Percentiles rank a stretch among this genome's conserved stretches.
Conservation (phyloP, 2,329 filamentous ascomycete genomes). For the Zymoseptoria crescenta region DNA sequence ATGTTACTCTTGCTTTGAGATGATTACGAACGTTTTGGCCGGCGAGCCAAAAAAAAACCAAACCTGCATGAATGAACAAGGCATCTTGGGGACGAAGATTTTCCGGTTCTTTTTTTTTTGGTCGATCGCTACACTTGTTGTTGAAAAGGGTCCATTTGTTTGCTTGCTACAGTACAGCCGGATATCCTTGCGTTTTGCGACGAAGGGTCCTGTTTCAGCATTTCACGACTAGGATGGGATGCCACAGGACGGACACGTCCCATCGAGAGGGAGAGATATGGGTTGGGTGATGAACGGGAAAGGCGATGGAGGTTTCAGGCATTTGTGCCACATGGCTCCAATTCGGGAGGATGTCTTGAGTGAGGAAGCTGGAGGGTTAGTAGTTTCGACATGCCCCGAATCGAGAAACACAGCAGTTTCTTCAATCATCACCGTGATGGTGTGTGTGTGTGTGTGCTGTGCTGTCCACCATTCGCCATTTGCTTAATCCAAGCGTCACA, state of each 20-base stretch:
- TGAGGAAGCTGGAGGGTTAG: neutral
- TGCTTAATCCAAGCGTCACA: neutral
- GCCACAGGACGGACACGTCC: neutral
- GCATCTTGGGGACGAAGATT: constrained; percentile 1
- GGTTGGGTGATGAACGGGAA: neutral
- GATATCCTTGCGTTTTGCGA: constrained; percentile 2
- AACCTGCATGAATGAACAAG: constrained; percentile 1
- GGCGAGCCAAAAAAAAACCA: constrained; percentile 17
- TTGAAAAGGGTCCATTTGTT: constrained; percentile 7
- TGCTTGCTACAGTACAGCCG: constrained; percentile 6
- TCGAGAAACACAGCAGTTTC: neutral
- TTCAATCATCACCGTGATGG: neutral
- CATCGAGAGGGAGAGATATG: neutral
- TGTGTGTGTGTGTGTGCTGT: too few species aligned
- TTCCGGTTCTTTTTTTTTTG: neutral
- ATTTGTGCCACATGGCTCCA: neutral
- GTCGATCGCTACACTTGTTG: constrained; percentile 10
- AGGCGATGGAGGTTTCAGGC: neutral
- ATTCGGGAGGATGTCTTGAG: neutral
- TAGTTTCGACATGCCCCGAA: neutral
- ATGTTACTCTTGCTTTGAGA: too few species aligned
- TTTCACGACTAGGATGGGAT: neutral
- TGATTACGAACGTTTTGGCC: constrained; percentile 7
- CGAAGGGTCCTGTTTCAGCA: neutral
- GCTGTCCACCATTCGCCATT: neutral